Base-by-base conservation (phyloP, 2,329 filamentous ascomycete genomes). In the Lasiodiplodia theobromae region DNA sequence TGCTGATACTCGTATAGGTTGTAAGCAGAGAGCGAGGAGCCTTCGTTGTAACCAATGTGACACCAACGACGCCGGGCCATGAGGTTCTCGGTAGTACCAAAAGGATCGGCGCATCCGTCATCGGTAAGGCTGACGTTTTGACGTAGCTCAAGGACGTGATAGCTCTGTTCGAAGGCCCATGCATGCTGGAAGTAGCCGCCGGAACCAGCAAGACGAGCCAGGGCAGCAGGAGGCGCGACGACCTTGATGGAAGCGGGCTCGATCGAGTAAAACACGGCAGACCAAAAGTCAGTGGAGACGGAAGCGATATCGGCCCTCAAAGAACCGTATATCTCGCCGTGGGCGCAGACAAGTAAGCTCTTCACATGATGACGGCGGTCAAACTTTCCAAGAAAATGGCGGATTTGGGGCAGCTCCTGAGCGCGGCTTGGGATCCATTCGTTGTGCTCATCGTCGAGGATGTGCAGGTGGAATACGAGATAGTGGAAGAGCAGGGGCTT, bases 21-120 rank as follows among this genome's bases (percentile, higher is more conserved):
- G 79, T 92, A 94, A 6, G 88, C 90, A 68, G 85, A 85, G n/a
- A 91, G 85, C 4, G 88, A 92, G 0, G 91, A 92, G 10, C 91
- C 91, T 79, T 95, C 92, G 75, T 94, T 94, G 71, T 93, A 86
- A 2, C 86, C 81, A 0, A 93, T 73, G 21, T 86, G 84, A 0
- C 83, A 84, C 92, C 92, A 94, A 2, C 86, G 86, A 1, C 86
- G 84, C n/a, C 86, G 80, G 31, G 84, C 83, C 54, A 92, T 85
- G 0, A 93, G 78, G 28, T 37, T n/a, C 2, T 34, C 21, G n/a
- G 23, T 7, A 49, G 18, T 31, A 54, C 5, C n/a, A 18, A 23
- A 16, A 74, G 78, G 1, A 72, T 52, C 18, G 31, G 47, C 31
- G 18, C 21, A 31, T 16, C 28, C 23, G 31, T 47, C 44, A 4